Base-by-base conservation (phyloP, 2,329 filamentous ascomycete genomes). In the Hysterium pulicare region DNA sequence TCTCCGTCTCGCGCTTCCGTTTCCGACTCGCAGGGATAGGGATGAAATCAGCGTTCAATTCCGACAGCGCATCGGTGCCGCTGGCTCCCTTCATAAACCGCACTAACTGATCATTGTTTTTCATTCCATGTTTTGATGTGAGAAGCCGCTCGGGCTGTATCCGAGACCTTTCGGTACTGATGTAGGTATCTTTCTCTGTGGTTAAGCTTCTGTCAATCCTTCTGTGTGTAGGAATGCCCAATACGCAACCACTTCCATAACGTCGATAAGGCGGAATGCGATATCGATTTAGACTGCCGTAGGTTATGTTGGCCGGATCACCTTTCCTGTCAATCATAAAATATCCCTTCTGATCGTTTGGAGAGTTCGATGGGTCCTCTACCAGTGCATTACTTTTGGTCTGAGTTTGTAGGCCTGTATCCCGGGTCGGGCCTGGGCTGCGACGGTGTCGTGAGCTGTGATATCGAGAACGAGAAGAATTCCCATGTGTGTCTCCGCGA, bases 261-360 rank as follows among this genome's bases (percentile, higher is more conserved):
- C 88, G 82, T 47, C 76, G 76, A 59, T 94, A 96, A 2, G 68
- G 56, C 0, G 90, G 89, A 9, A 94, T 69, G 41, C 77, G 78
- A 50, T 86, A 86, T 26, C 79, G 80, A 60, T 95, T 82, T 30
- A 86, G 75, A 21, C 79, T 77, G 2, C 87, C 87, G 61, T 90
- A 96, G 20, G 77, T 77, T 33, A 85, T 65, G 50, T 93, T 89
- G 36, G 89, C 76, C 4, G 76, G 71, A 56, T 97, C 91, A 0
- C 91, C 90, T 57, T 81, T 82, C 32, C 73, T 80, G 65, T 97
- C 91, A 39, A 87, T 57, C 33, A 80, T 55, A 61, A 80, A 90
- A 20, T 16, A 31, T 3, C 21, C 26, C 23, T 15, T 31, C 31
- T 39, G 23, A 3, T 31, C 23, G 13, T 31, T 10, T 17, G 7